Percentiles rank a stretch among this genome's conserved stretches.
phyloP scores from a whole-genome alignment of 345 rosid species.

The Ailanthus altissimus region DNA sequence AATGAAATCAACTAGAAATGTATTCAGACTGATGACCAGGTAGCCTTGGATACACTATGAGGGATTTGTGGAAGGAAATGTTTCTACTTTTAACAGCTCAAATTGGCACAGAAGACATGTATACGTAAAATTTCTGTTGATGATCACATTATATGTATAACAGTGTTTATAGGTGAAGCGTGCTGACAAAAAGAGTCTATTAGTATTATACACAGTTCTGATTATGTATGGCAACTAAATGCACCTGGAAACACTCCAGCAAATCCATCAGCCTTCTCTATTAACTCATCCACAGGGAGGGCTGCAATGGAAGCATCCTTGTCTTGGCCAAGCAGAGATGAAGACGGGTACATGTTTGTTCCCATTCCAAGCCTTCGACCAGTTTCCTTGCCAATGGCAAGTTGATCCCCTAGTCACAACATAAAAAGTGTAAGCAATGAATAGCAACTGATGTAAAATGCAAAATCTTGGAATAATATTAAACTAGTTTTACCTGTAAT shows the following conservation, averaged over 20 bases:
- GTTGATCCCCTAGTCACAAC: constrained; percentile 70
- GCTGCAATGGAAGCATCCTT: constrained; percentile 78
- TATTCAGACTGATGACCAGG: too few relatives aligned
- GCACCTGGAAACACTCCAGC: constrained; percentile 93
- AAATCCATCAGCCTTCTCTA: constrained; percentile 96
- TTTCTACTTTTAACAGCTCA: too few relatives aligned
- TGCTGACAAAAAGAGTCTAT: neutral
- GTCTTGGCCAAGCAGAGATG: constrained; percentile 79
- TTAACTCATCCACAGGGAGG: constrained; percentile 84
- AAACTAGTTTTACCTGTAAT: constrained; percentile 61
- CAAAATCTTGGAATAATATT: neutral
- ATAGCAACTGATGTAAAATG: neutral
- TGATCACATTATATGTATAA: neutral
- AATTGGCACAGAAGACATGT: neutral
- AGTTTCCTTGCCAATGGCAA: constrained; percentile 93
- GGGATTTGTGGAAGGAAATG: too few relatives aligned
- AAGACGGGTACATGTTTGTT: constrained; percentile 94
- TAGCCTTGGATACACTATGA: too few relatives aligned
- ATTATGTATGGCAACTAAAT: constrained; percentile 2
- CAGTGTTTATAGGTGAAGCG: neutral
- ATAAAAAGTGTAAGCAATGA: neutral
- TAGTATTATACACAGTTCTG: neutral
- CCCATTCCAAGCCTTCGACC: constrained; percentile 98
- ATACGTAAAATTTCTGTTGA: neutral
- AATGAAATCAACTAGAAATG: too few relatives aligned